These are phyloP conservation scores for Fraxinus sp. DNA, from an alignment of 305 asterid species.

Conservation along the genomic window DNA sequence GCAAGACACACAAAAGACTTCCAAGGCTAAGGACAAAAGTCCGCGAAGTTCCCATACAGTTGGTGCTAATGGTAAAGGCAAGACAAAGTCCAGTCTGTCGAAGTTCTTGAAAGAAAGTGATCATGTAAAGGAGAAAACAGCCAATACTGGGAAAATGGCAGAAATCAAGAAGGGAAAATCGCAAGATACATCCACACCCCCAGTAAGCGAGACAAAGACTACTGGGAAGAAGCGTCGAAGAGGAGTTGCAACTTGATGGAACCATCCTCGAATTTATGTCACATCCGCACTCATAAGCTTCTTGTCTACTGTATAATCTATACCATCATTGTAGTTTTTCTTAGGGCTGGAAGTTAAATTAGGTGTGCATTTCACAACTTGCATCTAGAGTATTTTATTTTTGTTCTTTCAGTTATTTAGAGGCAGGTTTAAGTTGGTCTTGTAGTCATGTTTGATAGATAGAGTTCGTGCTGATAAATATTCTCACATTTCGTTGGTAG, in stretches of 20 bases:
- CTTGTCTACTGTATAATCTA: constrained; percentile 15
- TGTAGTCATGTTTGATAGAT: constrained; percentile 19
- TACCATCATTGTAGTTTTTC: constrained; percentile 16
- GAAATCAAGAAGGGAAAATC: constrained; percentile 52
- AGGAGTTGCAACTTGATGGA: constrained; percentile 15
- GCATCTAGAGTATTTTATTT: background rate
- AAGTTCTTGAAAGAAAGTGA: constrained; percentile 56
- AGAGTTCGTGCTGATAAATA: constrained; percentile 20
- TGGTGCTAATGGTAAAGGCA: constrained; percentile 25
- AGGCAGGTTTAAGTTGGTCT: constrained; percentile 19
- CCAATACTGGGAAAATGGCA: constrained; percentile 35
- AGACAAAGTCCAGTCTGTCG: constrained; percentile 49
- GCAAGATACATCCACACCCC: constrained; percentile 39
- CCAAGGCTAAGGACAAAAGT: constrained; percentile 40
- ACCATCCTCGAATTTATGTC: background rate
- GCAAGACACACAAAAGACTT: constrained; percentile 41
- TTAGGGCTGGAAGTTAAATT: constrained; percentile 30
- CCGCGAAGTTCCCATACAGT: background rate
- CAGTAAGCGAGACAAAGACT: constrained; percentile 46
- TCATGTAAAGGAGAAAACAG: constrained; percentile 38
- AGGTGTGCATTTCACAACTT: constrained; percentile 21
- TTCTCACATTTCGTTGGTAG: background rate
- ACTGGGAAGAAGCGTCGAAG: constrained; percentile 65
- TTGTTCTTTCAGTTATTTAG: constrained; percentile 5
- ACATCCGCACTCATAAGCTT: background rate